Percentiles rank a stretch among this genome's conserved stretches.
These are phyloP conservation scores for Saturnispora dispora DNA, from an alignment of 805 yeast genomes.

Conservation along the genomic window DNA sequence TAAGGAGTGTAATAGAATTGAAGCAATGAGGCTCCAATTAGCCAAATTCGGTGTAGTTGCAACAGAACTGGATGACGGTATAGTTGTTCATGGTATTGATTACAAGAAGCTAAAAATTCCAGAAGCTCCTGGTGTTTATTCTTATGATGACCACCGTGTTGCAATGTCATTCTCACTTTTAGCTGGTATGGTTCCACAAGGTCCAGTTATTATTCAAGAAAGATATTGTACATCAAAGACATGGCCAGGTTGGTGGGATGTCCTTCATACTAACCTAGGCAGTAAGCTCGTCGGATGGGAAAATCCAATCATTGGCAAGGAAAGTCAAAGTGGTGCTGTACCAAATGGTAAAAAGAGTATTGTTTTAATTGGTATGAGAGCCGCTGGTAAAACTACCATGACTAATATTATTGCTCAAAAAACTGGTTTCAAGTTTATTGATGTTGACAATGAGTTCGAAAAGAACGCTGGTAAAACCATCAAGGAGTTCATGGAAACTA, in stretches of 20 bases:
- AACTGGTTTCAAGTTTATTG: conserved; percentile 61
- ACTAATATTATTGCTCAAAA: conserved; percentile 69
- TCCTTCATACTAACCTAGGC: conserved; percentile 59
- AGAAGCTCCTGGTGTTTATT: conserved; percentile 47
- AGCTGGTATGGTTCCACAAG: conserved; percentile 50
- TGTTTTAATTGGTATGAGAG: conserved; percentile 92
- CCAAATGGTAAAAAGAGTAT: conserved; percentile 46
- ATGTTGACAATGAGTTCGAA: conserved; percentile 70
- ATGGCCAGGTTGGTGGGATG: conserved; percentile 99
- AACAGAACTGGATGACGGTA: conserved; percentile 84
- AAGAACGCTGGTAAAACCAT: conserved; percentile 41
- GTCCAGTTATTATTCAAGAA: conserved; percentile 67
- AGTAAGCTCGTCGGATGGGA: conserved; percentile 67
- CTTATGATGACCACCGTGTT: conserved; percentile 95
- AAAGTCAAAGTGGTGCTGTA: conserved; percentile 10
- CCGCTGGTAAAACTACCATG: conserved; percentile 89
- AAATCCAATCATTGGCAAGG: conserved; percentile 15
- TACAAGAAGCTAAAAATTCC: conserved; percentile 48
- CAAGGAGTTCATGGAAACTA: conserved; percentile 46
- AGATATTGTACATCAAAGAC: conserved; percentile 93
- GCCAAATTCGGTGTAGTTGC: conserved; percentile 86
- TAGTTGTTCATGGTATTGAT: conserved; percentile 68
- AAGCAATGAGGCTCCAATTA: conserved; percentile 84
- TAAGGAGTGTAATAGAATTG: conserved; percentile 92
- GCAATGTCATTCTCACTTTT: conserved; percentile 94